Evolutionary conservation across 257 asterid species (phyloP).

Genomic region (Nicotiana obtusifolia): DNA sequence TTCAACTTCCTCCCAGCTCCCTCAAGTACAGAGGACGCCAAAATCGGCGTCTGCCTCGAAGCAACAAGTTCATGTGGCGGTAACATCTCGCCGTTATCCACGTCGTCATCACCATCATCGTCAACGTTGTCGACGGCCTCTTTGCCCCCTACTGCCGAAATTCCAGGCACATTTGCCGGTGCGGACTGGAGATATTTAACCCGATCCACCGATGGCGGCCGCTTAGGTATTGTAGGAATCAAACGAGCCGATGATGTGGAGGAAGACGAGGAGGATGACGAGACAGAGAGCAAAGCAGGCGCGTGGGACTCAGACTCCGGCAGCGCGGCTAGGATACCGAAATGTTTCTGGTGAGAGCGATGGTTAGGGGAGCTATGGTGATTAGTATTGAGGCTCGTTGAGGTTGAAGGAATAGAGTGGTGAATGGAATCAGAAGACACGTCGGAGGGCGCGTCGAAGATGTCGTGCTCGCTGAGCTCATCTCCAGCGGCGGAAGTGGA

Average conservation of each 20-base stretch:
- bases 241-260: slow-evolving; percentile 33
- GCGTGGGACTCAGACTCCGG: slow-evolving; percentile 28
- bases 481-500: slow-evolving; percentile 24
- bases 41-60: slow-evolving; percentile 40
- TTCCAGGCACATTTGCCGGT: slow-evolving; percentile 59
- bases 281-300: background rate
- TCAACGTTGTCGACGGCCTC: slow-evolving; percentile 35
- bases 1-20: slow-evolving; percentile 73
- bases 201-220: slow-evolving; percentile 31
- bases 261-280: slow-evolving; percentile 27
- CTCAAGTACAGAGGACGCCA: slow-evolving; percentile 61
- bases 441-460: slow-evolving; percentile 39
- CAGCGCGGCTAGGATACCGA: slow-evolving; percentile 59
- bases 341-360: slow-evolving; percentile 12
- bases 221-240: slow-evolving; percentile 39
- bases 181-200: slow-evolving; percentile 42
- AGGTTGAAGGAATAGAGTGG: slow-evolving; percentile 20
- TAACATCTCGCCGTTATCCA: slow-evolving; percentile 17
- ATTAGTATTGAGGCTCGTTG: slow-evolving; percentile 11
- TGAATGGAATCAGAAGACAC: slow-evolving; percentile 23
- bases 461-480: slow-evolving; percentile 61
- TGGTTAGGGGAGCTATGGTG: slow-evolving; percentile 5
- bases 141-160: slow-evolving; percentile 35
- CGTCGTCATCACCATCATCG: slow-evolving; percentile 31
- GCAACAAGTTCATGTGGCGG: slow-evolving; percentile 72